These are phyloP conservation scores for Digitaria exilis DNA, from an alignment of 202 grass and related monocot species.

Conservation along the genomic window DNA sequence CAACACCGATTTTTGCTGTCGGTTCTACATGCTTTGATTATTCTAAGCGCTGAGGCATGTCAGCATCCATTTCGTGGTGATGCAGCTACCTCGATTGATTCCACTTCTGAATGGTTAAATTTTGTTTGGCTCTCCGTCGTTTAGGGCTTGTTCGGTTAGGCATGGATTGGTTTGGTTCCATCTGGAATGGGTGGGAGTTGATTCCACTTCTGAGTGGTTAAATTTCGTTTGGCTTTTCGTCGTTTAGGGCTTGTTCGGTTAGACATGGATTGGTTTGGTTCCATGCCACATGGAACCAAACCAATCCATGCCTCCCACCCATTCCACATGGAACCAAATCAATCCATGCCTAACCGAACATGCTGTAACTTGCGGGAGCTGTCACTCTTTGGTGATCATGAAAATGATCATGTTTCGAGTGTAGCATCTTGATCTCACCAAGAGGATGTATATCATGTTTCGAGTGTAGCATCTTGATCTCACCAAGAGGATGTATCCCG, in stretches of 20 bases:
- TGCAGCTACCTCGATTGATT: background rate
- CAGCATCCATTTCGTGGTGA: background rate
- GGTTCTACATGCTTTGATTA: slow-evolving; percentile 12
- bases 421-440: background rate
- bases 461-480: background rate
- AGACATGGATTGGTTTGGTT: too few species aligned
- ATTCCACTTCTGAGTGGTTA: background rate
- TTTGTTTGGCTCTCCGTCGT: background rate
- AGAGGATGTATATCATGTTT: background rate
- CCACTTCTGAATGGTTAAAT: background rate
- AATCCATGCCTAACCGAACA: too few species aligned
- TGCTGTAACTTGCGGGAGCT: too few species aligned
- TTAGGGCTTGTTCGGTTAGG: too few species aligned
- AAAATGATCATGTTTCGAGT: too few species aligned
- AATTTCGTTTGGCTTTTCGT: background rate
- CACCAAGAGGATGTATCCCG: background rate
- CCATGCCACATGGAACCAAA: too few species aligned
- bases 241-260: too few species aligned
- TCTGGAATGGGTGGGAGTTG: background rate
- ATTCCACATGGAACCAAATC: too few species aligned
- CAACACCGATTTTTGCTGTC: slow-evolving; percentile 2
- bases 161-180: too few species aligned
- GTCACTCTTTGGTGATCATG: background rate
- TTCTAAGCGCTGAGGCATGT: background rate
- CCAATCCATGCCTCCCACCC: too few species aligned